Evolutionary conservation across 2,329 filamentous ascomycete species (phyloP).

Genomic region (Apiospora malaysiana): DNA sequence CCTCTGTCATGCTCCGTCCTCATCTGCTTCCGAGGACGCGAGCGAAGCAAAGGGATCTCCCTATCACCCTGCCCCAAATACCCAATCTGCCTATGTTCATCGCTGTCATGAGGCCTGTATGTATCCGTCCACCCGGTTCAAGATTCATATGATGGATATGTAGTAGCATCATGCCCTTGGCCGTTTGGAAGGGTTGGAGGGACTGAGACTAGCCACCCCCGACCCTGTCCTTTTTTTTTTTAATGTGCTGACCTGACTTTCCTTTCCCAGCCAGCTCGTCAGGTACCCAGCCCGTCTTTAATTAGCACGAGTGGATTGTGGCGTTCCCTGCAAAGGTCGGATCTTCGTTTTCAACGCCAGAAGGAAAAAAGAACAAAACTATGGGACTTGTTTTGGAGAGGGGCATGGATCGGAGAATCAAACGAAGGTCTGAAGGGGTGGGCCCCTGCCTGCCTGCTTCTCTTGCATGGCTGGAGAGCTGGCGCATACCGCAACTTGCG

Average conservation of each 20-base stretch:
- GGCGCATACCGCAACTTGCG: conserved; percentile 15
- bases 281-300: conserved; percentile 19
- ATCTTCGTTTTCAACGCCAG: conserved; percentile 19
- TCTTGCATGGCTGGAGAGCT: not conserved
- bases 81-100: not conserved
- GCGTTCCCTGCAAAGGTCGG: conserved; percentile 6
- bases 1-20: too few species aligned
- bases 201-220: conserved; percentile 11
- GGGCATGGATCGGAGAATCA: conserved; percentile 19
- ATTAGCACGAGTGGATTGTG: conserved; percentile 18
- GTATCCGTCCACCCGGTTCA: conserved; percentile 11
- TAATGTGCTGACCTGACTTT: conserved; percentile 16
- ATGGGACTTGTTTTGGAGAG: conserved; percentile 18
- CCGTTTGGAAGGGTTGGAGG: not conserved
- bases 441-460: not conserved
- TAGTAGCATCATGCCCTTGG: not conserved
- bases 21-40: not conserved
- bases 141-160: not conserved
- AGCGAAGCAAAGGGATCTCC: not conserved
- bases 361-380: conserved; percentile 18
- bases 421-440: conserved; percentile 10
- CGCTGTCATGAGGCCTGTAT: conserved; percentile 1
- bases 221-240: not conserved
- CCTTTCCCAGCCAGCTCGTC: conserved; percentile 4
- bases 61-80: not conserved